Base-by-base conservation (phyloP, 2,329 filamentous ascomycete genomes). In the Cladosporium sp. region DNA sequence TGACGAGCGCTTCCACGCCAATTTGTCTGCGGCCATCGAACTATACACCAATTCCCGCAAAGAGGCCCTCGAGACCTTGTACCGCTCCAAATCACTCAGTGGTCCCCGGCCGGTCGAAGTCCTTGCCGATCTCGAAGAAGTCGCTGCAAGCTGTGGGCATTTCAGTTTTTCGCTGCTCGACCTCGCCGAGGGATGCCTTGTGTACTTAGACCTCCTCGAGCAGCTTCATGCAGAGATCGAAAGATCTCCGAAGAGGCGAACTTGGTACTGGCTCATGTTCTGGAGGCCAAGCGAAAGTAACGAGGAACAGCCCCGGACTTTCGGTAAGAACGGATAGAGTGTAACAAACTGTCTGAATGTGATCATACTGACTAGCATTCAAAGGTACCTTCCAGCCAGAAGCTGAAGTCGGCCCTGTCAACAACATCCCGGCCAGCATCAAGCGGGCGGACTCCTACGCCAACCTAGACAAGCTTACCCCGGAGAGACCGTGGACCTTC, bases 101-200 rank as follows among this genome's bases (percentile, higher is more conserved):
- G 67, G 44, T 58, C 68, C 18, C 52, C 61, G 21, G 62, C 62
- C n/a, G 40, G 60, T 55, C 21, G 90, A 90, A 68, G 85, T 94
- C 10, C 90, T 96, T 74, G 95, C 94, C 2, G 95, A 98, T 76
- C 93, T 97, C 65, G 95, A 99, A 76, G 95, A 99, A 78, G 93
- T 98, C 12, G 93, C 94, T 49, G 94, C 95, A n/a, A 96, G 93
- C 65, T 99, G 95, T 74, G 94, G 95, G 0, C 93, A 98, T 78
- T 99, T 98, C 75, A 94, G 91, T 74, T 97, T 95, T 76, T 96
- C 91, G 52, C 82, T 99, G 29, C 87, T 95, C 68, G 91, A 95
- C 70, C 94, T 98, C 74, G 93, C 92, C 0, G 91, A 96, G 74
- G 93, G 97, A 74, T 91, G 96, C 80, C 88, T 91, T 69, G 86